phyloP scores from a whole-genome alignment of 2,329 filamentous ascomycete species.

The Cyphellophora attinorum region DNA sequence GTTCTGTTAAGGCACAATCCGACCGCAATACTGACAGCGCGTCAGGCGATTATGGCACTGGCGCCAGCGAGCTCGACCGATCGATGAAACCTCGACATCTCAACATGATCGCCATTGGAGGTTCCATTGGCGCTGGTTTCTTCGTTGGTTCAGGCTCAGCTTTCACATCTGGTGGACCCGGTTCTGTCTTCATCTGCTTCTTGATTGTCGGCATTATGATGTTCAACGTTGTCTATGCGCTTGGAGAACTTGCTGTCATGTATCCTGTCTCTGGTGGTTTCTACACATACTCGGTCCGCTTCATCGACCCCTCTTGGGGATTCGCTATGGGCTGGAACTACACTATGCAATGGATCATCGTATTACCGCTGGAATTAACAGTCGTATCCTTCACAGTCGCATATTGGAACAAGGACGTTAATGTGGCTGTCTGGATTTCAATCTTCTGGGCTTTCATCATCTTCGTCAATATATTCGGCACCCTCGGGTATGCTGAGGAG shows the following conservation, averaged over 20 bases:
- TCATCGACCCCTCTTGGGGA: constrained; percentile 63
- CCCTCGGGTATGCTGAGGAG: constrained; percentile 74
- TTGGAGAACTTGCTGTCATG: constrained; percentile 85
- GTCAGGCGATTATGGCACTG: constrained; percentile 36
- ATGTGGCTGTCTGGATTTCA: constrained; percentile 46
- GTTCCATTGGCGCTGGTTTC: constrained; percentile 59
- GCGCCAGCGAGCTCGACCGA: constrained; percentile 34
- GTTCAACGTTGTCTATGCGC: constrained; percentile 81
- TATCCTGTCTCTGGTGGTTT: constrained; percentile 90
- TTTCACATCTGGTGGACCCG: constrained; percentile 60
- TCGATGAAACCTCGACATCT: constrained; percentile 71
- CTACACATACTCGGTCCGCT: constrained; percentile 81
- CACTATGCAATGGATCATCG: constrained; percentile 64
- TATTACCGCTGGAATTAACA: constrained; percentile 73
- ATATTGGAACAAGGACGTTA: constrained; percentile 49
- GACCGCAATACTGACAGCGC: too few species aligned
- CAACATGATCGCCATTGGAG: constrained; percentile 96
- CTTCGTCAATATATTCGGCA: constrained; percentile 68
- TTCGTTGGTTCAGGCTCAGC: constrained; percentile 75
- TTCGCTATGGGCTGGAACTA: constrained; percentile 35
- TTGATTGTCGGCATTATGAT: constrained; percentile 73
- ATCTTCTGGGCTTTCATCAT: constrained; percentile 65
- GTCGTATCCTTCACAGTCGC: constrained; percentile 68
- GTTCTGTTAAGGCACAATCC: too few species aligned
- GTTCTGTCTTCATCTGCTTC: constrained; percentile 68